A percentile compares a stretch with the other conserved stretches of the same genome.
phyloP scores from a whole-genome alignment of 345 rosid species.

The Heritiera fomes region DNA sequence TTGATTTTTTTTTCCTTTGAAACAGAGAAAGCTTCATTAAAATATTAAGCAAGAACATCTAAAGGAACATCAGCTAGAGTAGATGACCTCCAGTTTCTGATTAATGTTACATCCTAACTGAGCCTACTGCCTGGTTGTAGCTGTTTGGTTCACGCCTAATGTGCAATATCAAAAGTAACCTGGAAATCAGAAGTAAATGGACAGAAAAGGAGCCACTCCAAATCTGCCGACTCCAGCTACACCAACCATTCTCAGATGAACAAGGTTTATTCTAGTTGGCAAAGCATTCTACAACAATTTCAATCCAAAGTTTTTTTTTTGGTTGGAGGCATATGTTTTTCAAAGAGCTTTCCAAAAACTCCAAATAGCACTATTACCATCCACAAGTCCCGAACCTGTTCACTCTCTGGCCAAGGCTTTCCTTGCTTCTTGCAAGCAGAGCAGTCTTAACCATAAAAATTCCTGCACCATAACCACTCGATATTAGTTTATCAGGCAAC shows the following conservation, averaged over 20 bases:
- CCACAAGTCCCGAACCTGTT: neutral
- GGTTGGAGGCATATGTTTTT: too few relatives aligned
- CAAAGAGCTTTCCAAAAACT: too few relatives aligned
- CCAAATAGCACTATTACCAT: neutral
- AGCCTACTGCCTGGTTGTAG: too few relatives aligned
- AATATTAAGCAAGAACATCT: too few relatives aligned
- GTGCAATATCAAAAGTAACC: too few relatives aligned
- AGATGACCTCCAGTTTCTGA: too few relatives aligned
- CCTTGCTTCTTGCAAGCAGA: neutral
- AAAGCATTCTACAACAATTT: neutral
- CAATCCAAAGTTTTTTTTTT: neutral
- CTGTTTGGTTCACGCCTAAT: too few relatives aligned
- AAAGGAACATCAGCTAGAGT: too few relatives aligned
- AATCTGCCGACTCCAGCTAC: neutral
- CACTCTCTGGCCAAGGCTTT: neutral
- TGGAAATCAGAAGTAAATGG: neutral
- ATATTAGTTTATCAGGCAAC: neutral
- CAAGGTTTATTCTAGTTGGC: neutral
- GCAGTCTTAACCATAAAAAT: neutral
- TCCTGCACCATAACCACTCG: neutral
- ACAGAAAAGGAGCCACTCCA: neutral
- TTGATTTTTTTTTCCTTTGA: too few relatives aligned
- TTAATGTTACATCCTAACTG: too few relatives aligned
- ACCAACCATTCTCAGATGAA: neutral
- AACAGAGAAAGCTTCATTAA: too few relatives aligned